Conservation (phyloP, 805 yeast species). For the Suhomyces prunicola region DNA sequence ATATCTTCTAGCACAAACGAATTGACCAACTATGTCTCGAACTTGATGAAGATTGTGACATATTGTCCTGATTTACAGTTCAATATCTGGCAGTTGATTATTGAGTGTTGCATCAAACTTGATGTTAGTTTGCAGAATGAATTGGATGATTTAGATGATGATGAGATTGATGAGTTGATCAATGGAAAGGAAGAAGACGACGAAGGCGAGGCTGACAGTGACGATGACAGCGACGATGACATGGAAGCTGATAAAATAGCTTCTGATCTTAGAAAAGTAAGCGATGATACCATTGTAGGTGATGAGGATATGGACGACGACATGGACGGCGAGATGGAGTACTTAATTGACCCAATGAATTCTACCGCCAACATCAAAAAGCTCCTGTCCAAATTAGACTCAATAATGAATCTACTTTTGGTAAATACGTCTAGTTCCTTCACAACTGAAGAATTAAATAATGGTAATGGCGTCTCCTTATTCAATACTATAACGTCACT, state of each 20-base stretch:
- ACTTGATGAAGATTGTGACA: constrained; percentile 54
- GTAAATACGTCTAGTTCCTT: constrained; percentile 47
- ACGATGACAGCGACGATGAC: constrained; percentile 15
- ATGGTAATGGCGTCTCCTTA: constrained; percentile 63
- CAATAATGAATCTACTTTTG: constrained; percentile 58
- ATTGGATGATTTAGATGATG: constrained; percentile 78
- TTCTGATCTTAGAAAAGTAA: constrained; percentile 26
- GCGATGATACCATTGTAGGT: constrained; percentile 24
- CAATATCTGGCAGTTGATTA: constrained; percentile 73
- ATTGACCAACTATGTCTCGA: constrained; percentile 61
- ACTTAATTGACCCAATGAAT: constrained; percentile 38
- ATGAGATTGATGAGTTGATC: constrained; percentile 50
- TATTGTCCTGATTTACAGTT: constrained; percentile 77
- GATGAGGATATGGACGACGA: constrained; percentile 24
- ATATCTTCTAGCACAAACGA: constrained; percentile 50
- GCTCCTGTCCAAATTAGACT: constrained; percentile 68
- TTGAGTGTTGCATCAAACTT: constrained; percentile 77
- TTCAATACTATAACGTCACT: constrained; percentile 73
- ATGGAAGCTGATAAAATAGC: constrained; percentile 25
- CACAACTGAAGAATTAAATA: constrained; percentile 47
- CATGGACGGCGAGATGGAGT: constrained; percentile 43
- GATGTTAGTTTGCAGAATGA: constrained; percentile 93
- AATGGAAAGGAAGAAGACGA: constrained; percentile 47
- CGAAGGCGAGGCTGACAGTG: constrained; percentile 29
- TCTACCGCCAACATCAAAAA: constrained; percentile 47